phyloP scores from a whole-genome alignment of 345 rosid species.

The Orychophragmus violaceus region DNA sequence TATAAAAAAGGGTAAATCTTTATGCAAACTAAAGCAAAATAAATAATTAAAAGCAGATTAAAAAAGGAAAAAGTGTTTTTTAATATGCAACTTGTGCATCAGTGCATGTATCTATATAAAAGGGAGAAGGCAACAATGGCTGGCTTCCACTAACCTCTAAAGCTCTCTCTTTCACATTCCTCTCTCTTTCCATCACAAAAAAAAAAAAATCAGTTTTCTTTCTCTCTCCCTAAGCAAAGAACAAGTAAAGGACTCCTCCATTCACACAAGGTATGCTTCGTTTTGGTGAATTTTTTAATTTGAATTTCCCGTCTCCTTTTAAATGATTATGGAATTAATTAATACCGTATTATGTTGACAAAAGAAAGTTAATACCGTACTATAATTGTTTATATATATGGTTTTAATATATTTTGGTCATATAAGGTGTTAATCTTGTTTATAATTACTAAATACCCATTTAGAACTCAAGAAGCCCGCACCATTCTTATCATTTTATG shows the following conservation, averaged over 20 bases:
- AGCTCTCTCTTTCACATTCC: constrained; percentile 12
- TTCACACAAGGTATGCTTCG: constrained; percentile 19
- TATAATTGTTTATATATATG: too few species aligned
- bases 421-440: neutral
- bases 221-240: constrained; percentile 4
- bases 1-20: constrained; percentile 7
- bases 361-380: too few species aligned
- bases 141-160: constrained; percentile 19
- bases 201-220: neutral
- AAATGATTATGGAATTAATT: neutral
- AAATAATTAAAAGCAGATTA: neutral
- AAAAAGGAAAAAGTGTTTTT: neutral
- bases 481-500: neutral
- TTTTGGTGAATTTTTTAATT: neutral
- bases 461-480: neutral
- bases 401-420: neutral
- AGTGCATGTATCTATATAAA: constrained; percentile 14
- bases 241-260: constrained; percentile 18
- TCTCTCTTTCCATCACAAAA: constrained; percentile 9
- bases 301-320: neutral
- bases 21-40: constrained; percentile 22
- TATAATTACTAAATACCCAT: neutral
- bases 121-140: constrained; percentile 17
- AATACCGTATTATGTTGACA: too few species aligned
- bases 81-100: constrained; percentile 17